Base-by-base conservation (phyloP, 345 rosid genomes). In the Acer saccharum region DNA sequence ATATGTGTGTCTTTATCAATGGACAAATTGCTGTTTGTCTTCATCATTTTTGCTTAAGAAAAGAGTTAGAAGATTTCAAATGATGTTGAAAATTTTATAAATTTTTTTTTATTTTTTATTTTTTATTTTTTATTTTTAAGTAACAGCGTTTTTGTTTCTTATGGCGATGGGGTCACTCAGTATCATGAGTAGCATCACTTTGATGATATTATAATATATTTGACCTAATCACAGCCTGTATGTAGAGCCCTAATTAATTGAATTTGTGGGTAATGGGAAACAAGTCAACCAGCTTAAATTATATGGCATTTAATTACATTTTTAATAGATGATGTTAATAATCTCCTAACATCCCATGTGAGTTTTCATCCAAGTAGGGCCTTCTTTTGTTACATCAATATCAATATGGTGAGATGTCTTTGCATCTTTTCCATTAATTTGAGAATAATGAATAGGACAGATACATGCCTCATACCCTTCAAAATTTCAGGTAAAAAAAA, bases 161-260 rank as follows among this genome's bases (percentile, higher is more conserved):
- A 35, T 25, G 62, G 13, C 63, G 78, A 62, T 35, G 85, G 73
- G 66, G 58, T 54, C 58, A 16, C 12, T 73, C 83, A 52, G 25
- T 61, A 58, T 68, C 68, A 68, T 10, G 71, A 54, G 25, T 62
- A 29, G 66, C 35, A 41, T 69, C 25, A 18, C 74, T 43, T 60
- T 29, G n/a, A 72, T 29, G 76, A 46, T 50, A 72, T n/a, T 68
- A 83, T 70, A 87, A 83, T 84, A 62, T 27, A 60, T 11, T 48
- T 41, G 83, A 84, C 85, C 85, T 77, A 84, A 80, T 75, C 79
- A 69, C 88, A 84, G 88, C 35, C 87, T 83, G 87, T 77, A 68
- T 46, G 17, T 68, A 52, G 48, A 73, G 70, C 65, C 73, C 65
- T 43, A 78, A 68, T 63, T 82, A 58, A 84, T 75, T 81, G 76